Evolutionary conservation across 345 rosid species (phyloP).

Genomic region (Xanthoceras sorbifolium): DNA sequence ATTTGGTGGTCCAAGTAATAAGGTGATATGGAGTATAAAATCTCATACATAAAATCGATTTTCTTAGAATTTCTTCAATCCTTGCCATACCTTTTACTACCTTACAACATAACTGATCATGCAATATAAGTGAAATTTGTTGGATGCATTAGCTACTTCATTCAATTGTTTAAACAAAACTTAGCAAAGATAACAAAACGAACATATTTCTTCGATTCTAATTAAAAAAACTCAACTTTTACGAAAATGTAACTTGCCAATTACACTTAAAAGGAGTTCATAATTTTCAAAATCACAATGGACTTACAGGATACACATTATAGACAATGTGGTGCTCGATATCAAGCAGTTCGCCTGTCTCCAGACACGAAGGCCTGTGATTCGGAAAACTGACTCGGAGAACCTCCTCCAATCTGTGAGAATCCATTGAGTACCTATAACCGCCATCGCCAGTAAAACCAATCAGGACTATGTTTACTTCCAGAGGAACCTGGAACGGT

Average conservation of each 20-base stretch:
- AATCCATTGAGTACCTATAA: conserved; percentile 64
- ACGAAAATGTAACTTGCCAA: neutral
- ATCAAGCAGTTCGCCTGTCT: conserved; percentile 91
- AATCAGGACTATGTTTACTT: conserved; percentile 84
- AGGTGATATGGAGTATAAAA: neutral
- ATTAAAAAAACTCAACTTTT: neutral
- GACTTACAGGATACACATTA: conserved; percentile 76
- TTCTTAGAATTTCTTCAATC: neutral
- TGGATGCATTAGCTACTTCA: neutral
- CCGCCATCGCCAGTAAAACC: conserved; percentile 95
- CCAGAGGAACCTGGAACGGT: conserved; percentile 95
- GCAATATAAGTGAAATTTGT: neutral
- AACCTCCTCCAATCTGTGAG: conserved; percentile 82
- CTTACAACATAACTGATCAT: neutral
- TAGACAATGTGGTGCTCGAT: conserved; percentile 87
- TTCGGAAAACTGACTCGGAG: conserved; percentile 70
- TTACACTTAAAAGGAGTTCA: too few relatives aligned
- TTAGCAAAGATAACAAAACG: too few relatives aligned
- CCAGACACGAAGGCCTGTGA: conserved; percentile 82
- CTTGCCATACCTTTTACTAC: neutral
- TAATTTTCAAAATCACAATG: neutral
- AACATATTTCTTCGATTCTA: neutral
- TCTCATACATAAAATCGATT: neutral
- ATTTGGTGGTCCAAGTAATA: neutral
- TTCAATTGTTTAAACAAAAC: neutral